Evolutionary conservation across 1,139 yeast species (phyloP).

Genomic region (Scheffersomyces stambukii): DNA sequence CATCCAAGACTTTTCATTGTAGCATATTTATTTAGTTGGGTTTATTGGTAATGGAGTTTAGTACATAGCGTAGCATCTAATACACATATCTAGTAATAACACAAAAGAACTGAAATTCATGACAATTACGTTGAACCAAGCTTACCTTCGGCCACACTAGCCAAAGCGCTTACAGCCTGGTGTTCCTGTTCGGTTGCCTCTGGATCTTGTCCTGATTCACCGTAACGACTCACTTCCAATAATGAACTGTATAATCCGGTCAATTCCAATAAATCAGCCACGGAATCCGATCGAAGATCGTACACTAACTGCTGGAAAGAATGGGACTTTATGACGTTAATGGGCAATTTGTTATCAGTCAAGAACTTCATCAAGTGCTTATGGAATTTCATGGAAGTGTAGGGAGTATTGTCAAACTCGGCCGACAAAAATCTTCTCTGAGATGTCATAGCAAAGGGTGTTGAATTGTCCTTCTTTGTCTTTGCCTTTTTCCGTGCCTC

Average conservation of each 20-base stretch:
- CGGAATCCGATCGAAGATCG: slow-evolving; percentile 46
- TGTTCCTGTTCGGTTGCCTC: slow-evolving; percentile 1
- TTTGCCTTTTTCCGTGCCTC: neutral
- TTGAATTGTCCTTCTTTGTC: neutral
- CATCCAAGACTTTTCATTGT: slow-evolving; percentile 27
- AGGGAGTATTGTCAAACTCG: slow-evolving; percentile 41
- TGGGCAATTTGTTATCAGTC: slow-evolving; percentile 49
- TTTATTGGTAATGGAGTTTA: no score
- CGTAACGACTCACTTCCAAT: slow-evolving; percentile 41
- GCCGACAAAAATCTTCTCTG: slow-evolving; percentile 22
- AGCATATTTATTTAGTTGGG: no score
- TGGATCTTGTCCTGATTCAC: slow-evolving; percentile 5
- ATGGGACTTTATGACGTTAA: slow-evolving; percentile 44
- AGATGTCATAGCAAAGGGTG: slow-evolving; percentile 2
- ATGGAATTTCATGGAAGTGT: slow-evolving; percentile 46
- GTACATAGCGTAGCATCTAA: no score
- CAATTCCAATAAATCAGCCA: slow-evolving; percentile 44
- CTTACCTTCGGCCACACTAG: no score
- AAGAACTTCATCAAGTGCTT: slow-evolving; percentile 48
- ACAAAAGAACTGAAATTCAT: no score
- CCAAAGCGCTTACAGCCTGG: slow-evolving; percentile 1
- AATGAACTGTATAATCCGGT: slow-evolving; percentile 43
- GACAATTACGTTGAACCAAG: no score
- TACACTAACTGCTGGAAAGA: slow-evolving; percentile 50
- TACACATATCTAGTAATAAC: no score